Conservation (phyloP, 805 yeast genomes). For the Candida maris region DNA sequence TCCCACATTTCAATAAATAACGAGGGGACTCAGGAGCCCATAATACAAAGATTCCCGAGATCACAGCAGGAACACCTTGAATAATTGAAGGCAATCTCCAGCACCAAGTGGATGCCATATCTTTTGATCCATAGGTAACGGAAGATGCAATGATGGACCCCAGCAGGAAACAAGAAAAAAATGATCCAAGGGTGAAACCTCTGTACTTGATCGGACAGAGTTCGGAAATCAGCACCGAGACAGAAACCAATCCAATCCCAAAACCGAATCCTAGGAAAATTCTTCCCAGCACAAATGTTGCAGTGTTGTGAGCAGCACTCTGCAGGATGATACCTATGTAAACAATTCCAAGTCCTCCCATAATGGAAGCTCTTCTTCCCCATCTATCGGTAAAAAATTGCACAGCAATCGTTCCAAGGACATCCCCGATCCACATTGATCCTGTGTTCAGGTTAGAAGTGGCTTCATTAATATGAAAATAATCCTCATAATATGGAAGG, state of each 20-base stretch:
- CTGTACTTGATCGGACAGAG: constrained; percentile 24
- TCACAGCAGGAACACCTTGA: constrained; percentile 44
- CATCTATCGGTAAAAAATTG: constrained; percentile 14
- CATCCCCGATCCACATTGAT: constrained; percentile 27
- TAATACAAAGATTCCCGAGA: constrained; percentile 33
- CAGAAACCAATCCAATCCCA: constrained; percentile 21
- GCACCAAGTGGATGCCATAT: constrained; percentile 36
- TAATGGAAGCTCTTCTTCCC: constrained; percentile 58
- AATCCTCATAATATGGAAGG: constrained; percentile 12
- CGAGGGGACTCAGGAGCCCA: constrained; percentile 43
- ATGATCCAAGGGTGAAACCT: constrained; percentile 34
- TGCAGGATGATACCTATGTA: constrained; percentile 53
- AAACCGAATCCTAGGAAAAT: constrained; percentile 24
- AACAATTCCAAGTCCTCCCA: constrained; percentile 48
- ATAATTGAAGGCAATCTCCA: constrained; percentile 54
- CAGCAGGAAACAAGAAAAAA: constrained; percentile 40
- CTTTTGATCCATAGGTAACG: constrained; percentile 34
- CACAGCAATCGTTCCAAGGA: constrained; percentile 4
- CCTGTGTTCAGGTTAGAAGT: constrained; percentile 14
- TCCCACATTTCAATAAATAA: constrained; percentile 34
- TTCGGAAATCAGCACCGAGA: constrained; percentile 30
- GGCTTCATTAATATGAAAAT: constrained; percentile 7
- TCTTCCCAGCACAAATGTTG: constrained; percentile 39
- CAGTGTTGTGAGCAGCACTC: constrained; percentile 26
- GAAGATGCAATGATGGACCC: constrained; percentile 45